phyloP scores from a whole-genome alignment of 352 stramenopile genomes.

The Pythium pyrilobum region DNA sequence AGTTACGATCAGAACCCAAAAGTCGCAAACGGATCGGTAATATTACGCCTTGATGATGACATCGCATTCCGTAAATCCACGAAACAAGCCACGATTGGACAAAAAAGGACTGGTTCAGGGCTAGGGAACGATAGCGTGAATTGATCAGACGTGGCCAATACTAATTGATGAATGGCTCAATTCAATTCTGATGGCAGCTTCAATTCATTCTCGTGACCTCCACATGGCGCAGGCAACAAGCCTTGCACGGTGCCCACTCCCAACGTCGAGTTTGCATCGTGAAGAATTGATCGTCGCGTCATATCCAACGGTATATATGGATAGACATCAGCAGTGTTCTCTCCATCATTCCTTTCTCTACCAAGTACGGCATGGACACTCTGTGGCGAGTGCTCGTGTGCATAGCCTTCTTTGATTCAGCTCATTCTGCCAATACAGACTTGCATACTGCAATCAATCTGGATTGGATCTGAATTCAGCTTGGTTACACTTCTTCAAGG shows the following conservation, averaged over 20 bases:
- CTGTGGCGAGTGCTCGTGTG: too few relatives aligned
- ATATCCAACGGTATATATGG: too few relatives aligned
- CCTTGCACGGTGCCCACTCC: too few relatives aligned
- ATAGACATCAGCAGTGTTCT: too few relatives aligned
- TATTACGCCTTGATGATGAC: conserved; percentile 9
- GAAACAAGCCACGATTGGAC: conserved; percentile 51
- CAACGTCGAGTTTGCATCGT: too few relatives aligned
- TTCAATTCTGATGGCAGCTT: conserved; percentile 3
- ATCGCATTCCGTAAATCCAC: conserved; percentile 28
- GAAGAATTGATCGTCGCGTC: too few relatives aligned
- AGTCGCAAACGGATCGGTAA: not conserved
- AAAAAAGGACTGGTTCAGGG: conserved; percentile 28
- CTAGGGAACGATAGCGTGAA: conserved; percentile 7
- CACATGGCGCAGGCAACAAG: too few relatives aligned
- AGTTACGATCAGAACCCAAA: conserved; percentile 1
- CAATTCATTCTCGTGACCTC: not conserved
- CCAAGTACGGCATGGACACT: too few relatives aligned
- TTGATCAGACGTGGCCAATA: not conserved
- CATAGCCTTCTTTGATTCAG: too few relatives aligned
- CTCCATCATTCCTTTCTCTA: conserved; percentile 14
- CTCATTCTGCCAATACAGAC: too few relatives aligned
- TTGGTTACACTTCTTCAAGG: not conserved
- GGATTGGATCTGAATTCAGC: too few relatives aligned
- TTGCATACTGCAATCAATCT: too few relatives aligned
- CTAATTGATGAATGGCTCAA: conserved; percentile 6